Conservation (phyloP, 805 yeast genomes). For the Spathaspora passalidarum region DNA sequence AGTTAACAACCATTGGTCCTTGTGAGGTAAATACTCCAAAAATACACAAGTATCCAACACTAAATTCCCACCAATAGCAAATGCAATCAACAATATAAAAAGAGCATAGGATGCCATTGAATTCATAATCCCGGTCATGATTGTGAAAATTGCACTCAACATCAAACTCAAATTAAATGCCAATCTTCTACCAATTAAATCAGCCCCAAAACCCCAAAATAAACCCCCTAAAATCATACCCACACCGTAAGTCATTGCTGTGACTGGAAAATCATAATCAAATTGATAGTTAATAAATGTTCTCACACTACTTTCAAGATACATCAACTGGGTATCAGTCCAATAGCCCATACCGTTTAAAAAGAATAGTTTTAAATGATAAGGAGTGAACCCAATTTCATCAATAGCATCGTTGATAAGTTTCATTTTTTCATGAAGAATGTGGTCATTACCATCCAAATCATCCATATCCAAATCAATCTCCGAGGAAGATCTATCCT, state of each 20-base stretch:
- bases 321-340: constrained; percentile 50
- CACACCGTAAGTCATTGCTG: constrained; percentile 34
- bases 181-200: constrained; percentile 50
- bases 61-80: constrained; percentile 27
- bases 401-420: constrained; percentile 30
- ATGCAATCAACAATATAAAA: constrained; percentile 19
- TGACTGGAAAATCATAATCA: constrained; percentile 39
- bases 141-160: constrained; percentile 19
- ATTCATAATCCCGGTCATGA: constrained; percentile 24
- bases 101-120: constrained; percentile 23
- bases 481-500: background rate
- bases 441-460: constrained; percentile 29
- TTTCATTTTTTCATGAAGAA: constrained; percentile 23
- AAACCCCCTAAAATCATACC: constrained; percentile 53
- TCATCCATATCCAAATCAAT: constrained; percentile 16
- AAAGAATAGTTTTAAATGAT: constrained; percentile 47
- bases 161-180: constrained; percentile 41
- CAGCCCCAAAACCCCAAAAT: constrained; percentile 55
- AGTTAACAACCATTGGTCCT: constrained; percentile 23
- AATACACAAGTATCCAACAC: constrained; percentile 27
- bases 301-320: constrained; percentile 45
- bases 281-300: constrained; percentile 48
- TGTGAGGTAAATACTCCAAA: constrained; percentile 25
- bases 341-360: constrained; percentile 58
- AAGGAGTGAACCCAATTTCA: constrained; percentile 49